Evolutionary conservation across 2,329 filamentous ascomycete genomes (phyloP), one percentile per base, ranked within the genome.

Genomic region (Colletotrichum sp.): DNA sequence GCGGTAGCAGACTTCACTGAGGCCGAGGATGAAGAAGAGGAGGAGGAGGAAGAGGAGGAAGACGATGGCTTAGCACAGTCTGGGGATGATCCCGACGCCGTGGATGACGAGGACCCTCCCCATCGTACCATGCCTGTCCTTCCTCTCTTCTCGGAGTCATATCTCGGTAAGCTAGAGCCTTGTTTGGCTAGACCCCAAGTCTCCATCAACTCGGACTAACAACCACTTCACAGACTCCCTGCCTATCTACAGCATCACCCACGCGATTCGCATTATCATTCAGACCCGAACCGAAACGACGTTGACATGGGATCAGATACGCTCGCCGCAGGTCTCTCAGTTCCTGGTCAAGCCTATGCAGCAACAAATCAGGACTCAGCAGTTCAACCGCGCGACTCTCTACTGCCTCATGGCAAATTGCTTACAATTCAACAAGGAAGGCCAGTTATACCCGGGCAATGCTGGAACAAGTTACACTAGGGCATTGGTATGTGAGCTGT

Each of bases 311-410:
- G 96, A 98, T 78, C 96, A 98, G 83, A 89, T 98, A 77, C 92
- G 96, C 78, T 98, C 96, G n/a, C 96, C 96, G 5, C 96, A 98
- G 83, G 94, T 98, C 72, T 98, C 96, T 18, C 96, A 98, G 82
- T 98, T 98, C 83, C 90, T 98, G 43, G 91, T 98, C 82, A 98
- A 98, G 87, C 96, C 96, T 4, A 97, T 98, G 88, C 95, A 97
- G 84, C 94, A 97, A 82, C 94, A 96, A 83, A 96, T 98, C 77
- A 93, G 94, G 76, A 89, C 91, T 18, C 92, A 94, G 67, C 95
- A 98, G 84, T 96, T 98, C 83, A 96, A 94, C 34, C 91, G 94
- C 64, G 96, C 95, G 12, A 97, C 96, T 0, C 84, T 98, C 48
- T 98, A 98, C 85, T 95, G 96, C 4, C 87, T 98, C 79, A 94